Evolutionary conservation across 352 stramenopile species (phyloP).

Genomic region (Globisporangium emineosum): DNA sequence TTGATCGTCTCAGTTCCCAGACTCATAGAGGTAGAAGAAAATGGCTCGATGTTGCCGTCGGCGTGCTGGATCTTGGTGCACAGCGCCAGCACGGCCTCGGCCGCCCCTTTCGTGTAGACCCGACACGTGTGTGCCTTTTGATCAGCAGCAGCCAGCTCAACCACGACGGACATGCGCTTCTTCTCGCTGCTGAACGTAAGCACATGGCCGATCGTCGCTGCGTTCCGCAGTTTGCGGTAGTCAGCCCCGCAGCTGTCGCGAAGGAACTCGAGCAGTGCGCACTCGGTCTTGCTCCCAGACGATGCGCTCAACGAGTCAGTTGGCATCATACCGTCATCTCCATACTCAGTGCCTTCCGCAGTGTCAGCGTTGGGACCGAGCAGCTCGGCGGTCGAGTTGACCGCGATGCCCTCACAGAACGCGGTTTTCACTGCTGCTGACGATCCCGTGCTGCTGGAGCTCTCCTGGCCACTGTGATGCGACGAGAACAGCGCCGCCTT

Average conservation of each 20-base stretch:
- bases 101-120: constrained; percentile 49
- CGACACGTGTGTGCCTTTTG: constrained; percentile 18
- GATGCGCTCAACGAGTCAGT: constrained; percentile 22
- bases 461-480: neutral
- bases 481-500: neutral
- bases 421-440: constrained; percentile 4
- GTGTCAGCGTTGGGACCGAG: neutral
- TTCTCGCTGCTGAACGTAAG: constrained; percentile 90
- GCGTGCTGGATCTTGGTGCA: constrained; percentile 28
- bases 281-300: constrained; percentile 49
- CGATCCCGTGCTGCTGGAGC: neutral
- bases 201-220: constrained; percentile 26
- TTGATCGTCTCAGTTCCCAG: constrained; percentile 32
- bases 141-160: constrained; percentile 19
- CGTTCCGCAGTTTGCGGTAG: constrained; percentile 27
- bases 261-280: constrained; percentile 39
- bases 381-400: constrained; percentile 82
- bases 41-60: constrained; percentile 10
- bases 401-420: constrained; percentile 71
- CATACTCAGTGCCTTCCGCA: neutral
- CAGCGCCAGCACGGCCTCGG: constrained; percentile 51
- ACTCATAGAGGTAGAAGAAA: constrained; percentile 12
- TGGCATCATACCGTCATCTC: neutral
- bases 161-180: constrained; percentile 93
- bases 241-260: constrained; percentile 23